These are phyloP conservation scores for Diutina scorzettiae DNA, from an alignment of 1,139 yeast genomes.

Conservation along the genomic window DNA sequence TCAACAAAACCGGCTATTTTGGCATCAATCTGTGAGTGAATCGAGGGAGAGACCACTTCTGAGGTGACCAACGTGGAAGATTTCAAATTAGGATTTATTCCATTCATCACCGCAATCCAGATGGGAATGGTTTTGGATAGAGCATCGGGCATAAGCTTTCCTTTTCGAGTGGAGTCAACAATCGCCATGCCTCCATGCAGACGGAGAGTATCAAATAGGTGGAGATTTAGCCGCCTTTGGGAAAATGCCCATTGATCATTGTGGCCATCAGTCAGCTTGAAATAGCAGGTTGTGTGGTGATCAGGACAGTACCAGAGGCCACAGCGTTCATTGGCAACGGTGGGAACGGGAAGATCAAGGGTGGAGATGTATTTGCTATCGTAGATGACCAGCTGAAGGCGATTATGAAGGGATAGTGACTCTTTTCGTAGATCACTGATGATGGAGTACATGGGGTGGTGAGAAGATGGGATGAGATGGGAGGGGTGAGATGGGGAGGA, in stretches of 20 bases:
- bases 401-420: slow-evolving; percentile 43
- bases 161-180: slow-evolving; percentile 80
- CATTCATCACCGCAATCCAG: slow-evolving; percentile 78
- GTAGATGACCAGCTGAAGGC: slow-evolving; percentile 57
- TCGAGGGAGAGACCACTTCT: slow-evolving; percentile 44
- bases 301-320: slow-evolving; percentile 70
- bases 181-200: slow-evolving; percentile 38
- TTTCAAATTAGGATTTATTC: slow-evolving; percentile 27
- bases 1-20: slow-evolving; percentile 39
- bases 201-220: slow-evolving; percentile 40
- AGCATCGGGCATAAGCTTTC: slow-evolving; percentile 80
- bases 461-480: no score
- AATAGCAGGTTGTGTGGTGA: slow-evolving; percentile 44
- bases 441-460: slow-evolving; percentile 5
- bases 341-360: slow-evolving; percentile 18
- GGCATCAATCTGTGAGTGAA: slow-evolving; percentile 38
- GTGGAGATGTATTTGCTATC: slow-evolving; percentile 34
- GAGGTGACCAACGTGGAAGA: slow-evolving; percentile 22
- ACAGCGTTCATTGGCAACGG: slow-evolving; percentile 72
- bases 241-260: slow-evolving; percentile 72
- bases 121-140: slow-evolving; percentile 77
- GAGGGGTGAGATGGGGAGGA: no score
- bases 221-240: slow-evolving; percentile 59
- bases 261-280: slow-evolving; percentile 90
- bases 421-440: slow-evolving; percentile 35